Evolutionary conservation across 2,329 filamentous ascomycete genomes (phyloP), one percentile per base, ranked within the genome.

Genomic region (Whalleya microplaca): DNA sequence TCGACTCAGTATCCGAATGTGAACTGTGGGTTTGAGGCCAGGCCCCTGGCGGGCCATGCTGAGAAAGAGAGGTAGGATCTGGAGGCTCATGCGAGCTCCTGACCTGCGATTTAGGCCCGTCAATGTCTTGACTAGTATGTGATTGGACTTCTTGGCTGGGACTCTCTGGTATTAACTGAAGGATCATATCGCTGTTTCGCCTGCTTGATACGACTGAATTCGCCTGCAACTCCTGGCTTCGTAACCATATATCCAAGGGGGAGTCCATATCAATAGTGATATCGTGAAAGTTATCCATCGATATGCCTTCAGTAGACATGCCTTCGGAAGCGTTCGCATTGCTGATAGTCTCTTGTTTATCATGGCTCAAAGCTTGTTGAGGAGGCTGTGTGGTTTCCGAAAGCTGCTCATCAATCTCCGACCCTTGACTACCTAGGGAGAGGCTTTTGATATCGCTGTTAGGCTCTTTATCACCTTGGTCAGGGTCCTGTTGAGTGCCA

Each of bases 201-300:
- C 59, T 59, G n/a, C 59, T 66, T 21, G 66, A 64, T 23, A 59
- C 40, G 9, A 52, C 48, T 20, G 64, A 69, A 45, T 42, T 45
- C 12, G 56, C 55, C 21, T 66, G 66, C 12, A 68, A 44, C 19
- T 64, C 62, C 55, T 71, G 68, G 19, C 62, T 70, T 9, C 69
- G 59, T 42, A 72, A 51, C 70, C 70, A 72, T 21, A 70, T 51
- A 44, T 70, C 63, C 21, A 72, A 53, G 20, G 68, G 67, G 4
- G 69, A 71, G 52, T 64, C 55, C 19, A 59, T 59, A 27, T 59
- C 61, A 21, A 55, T 52, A 19, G 44, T 54, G 23, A 55, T 58
- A 41, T 66, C 59, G 18, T 60, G 37, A 52, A 50, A 44, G 42
- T n/a, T 53, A 12, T 55, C 48, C 12, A 19, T 53, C 41, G 21